Evolutionary conservation across 2,329 filamentous ascomycete species (phyloP), one percentile per base, ranked within the genome.

Genomic region (Cordyceps javanica): DNA sequence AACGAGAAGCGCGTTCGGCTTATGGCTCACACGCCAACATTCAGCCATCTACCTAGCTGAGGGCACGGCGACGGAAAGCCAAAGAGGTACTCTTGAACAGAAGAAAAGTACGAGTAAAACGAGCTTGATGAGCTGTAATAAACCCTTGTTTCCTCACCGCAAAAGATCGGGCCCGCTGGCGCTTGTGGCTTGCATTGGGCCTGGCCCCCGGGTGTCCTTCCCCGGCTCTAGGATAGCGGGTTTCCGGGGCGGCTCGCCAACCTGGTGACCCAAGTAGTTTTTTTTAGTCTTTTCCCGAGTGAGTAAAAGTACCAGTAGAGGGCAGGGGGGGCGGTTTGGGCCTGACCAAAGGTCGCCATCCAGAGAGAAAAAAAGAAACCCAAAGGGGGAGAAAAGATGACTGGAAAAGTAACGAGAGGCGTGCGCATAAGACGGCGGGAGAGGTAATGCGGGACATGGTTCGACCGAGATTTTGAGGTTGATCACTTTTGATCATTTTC

Each of bases 161-260:
- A 36, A 54, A 45, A 19, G 51, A 45, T 54, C 51, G 51, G 51
- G 28, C 51, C 38, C 19, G 34, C 51, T 44, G 39, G 51, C 39
- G 38, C 25, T 34, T 36, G 51, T 54, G 51, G 51, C 51, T 44
- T 44, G 30, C 51, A 36, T 25, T 44, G n/a, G 39, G 11, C 25
- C 51, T 54, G 36, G 51, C 51, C 28, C n/a, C 51, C 51, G 39
- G 51, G 21, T 36, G 26, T 39, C 51, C 30, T 54, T 45, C 51
- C 51, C 51, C 39, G 51, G 39, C 21, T 25, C 51, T 39, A 54
- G 51, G 51, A 54, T n/a, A 45, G 51, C 51, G 51, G 51, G 51
- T 45, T 54, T 28, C 28, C 25, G 30, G 41, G 51, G 38, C 28
- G 50, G 38, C 50, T 51, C 34, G 19, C 32, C 32, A 51, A 38